phyloP scores from a whole-genome alignment of 129 eudicot species.

The Chrysanthemum lavandulifolium region DNA sequence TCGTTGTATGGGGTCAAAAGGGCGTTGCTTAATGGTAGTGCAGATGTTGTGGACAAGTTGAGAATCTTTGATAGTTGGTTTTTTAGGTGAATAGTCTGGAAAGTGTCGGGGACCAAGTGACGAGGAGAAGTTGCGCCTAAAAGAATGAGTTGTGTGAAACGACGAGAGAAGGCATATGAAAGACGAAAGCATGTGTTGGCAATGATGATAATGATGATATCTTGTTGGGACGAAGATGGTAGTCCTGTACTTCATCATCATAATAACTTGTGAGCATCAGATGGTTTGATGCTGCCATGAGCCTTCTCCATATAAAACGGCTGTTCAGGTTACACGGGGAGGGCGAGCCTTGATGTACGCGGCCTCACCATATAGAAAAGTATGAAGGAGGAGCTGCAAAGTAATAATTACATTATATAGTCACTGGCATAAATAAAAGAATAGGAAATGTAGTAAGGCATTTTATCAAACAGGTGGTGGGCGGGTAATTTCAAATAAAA shows the following conservation, averaged over 20 bases:
- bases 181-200: constrained; percentile 25
- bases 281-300: constrained; percentile 28
- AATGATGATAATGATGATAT: constrained; percentile 24
- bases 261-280: constrained; percentile 57
- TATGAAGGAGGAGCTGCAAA: too few species aligned
- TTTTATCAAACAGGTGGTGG: constrained; percentile 35
- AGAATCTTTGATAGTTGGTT: constrained; percentile 71
- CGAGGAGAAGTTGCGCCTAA: constrained; percentile 34
- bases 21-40: constrained; percentile 73
- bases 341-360: too few species aligned
- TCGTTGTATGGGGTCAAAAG: constrained; percentile 50
- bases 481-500: background rate
- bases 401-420: too few species aligned
- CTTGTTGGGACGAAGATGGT: constrained; percentile 24
- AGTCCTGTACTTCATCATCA: constrained; percentile 17
- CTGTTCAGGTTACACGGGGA: too few species aligned
- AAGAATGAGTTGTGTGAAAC: constrained; percentile 6
- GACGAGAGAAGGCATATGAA: constrained; percentile 16
- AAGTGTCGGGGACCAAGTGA: constrained; percentile 47
- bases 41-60: constrained; percentile 66
- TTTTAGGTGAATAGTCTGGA: constrained; percentile 87
- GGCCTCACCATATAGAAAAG: too few species aligned
- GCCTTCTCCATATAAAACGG: constrained; percentile 43
- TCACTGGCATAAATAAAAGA: too few species aligned
- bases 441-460: constrained; percentile 11